These are phyloP conservation scores for Isabelozyma pseudorhagii DNA, from an alignment of 805 yeast genomes.

Conservation along the genomic window DNA sequence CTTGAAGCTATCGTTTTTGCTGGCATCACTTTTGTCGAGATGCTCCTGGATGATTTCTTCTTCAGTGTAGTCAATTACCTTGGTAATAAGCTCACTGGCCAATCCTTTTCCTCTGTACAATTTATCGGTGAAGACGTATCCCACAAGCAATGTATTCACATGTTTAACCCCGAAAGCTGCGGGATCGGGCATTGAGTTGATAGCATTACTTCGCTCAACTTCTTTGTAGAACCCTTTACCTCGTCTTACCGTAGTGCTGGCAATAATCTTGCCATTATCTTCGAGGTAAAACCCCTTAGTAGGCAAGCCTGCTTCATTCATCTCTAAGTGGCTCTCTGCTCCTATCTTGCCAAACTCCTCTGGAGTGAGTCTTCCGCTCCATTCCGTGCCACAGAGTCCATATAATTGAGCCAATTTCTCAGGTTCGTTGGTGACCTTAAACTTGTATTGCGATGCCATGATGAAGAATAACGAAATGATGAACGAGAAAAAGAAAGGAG, in stretches of 20 bases:
- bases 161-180: slow-evolving; percentile 28
- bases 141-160: slow-evolving; percentile 22
- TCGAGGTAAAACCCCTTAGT: slow-evolving; percentile 24
- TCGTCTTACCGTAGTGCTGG: slow-evolving; percentile 19
- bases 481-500: neutral
- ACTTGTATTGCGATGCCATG: neutral
- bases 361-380: slow-evolving; percentile 17
- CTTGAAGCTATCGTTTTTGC: slow-evolving; percentile 26
- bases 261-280: slow-evolving; percentile 19
- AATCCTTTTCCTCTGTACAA: slow-evolving; percentile 27
- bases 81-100: slow-evolving; percentile 19
- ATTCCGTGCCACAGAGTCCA: slow-evolving; percentile 20
- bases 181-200: slow-evolving; percentile 29
- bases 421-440: slow-evolving; percentile 16
- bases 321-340: slow-evolving; percentile 2
- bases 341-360: slow-evolving; percentile 17
- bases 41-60: slow-evolving; percentile 23
- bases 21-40: slow-evolving; percentile 16
- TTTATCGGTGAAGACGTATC: slow-evolving; percentile 24
- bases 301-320: slow-evolving; percentile 13
- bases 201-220: slow-evolving; percentile 18
- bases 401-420: slow-evolving; percentile 16
- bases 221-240: slow-evolving; percentile 27
- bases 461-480: neutral
- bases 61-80: slow-evolving; percentile 31